Evolutionary conservation across 1,139 yeast species (phyloP), one percentile per base, ranked within the genome.

Genomic region (Fermentozyma sake): DNA sequence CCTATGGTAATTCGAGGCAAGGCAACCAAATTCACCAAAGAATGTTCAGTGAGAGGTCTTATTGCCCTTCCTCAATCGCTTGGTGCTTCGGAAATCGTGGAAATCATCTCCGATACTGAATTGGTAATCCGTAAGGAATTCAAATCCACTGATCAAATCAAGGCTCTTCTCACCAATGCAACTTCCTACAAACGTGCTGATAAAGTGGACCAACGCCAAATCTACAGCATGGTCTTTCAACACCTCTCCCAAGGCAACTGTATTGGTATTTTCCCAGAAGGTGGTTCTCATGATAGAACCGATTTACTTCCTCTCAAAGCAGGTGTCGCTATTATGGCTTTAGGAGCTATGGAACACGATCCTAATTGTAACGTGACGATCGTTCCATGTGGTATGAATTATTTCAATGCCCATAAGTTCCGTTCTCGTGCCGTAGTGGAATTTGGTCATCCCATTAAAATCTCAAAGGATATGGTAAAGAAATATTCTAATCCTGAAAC

Each of bases 221-320:
- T 91, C 35, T 91, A 85, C 55, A 73, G 79, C 35, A 68, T 71
- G 41, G 97, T 91, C 2, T 91, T 89, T 51, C 71, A 77, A 29
- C 96, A 86, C 52, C 67, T 91, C 38, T 72, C 84, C 12, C 70
- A 74, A 33, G 87, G 91, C 27, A 77, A 84, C 35, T 84, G 95
- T 42, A 63, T 91, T 20, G 98, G 97, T n/a, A 85, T 91, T 28
- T 91, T 89, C 58, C 97, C 97, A 3, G 97, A 89, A 58, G 97
- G 74, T 23, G 65, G 70, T 6, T 56, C 67, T 32, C 61, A 65
- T 56, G 61, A 50, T 50, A 58, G 69, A 31, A 46, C 69, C 31
- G 47, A 60, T 43, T 39, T 58, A 38, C 50, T 67, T 15, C 72
- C 72, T 19, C 55, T 57, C 41, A 70, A 58, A 37, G 71, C 61